Evolutionary conservation across 352 stramenopile species (phyloP), one percentile per base, ranked within the genome.

Genomic region (Phytophthora tubulina): DNA sequence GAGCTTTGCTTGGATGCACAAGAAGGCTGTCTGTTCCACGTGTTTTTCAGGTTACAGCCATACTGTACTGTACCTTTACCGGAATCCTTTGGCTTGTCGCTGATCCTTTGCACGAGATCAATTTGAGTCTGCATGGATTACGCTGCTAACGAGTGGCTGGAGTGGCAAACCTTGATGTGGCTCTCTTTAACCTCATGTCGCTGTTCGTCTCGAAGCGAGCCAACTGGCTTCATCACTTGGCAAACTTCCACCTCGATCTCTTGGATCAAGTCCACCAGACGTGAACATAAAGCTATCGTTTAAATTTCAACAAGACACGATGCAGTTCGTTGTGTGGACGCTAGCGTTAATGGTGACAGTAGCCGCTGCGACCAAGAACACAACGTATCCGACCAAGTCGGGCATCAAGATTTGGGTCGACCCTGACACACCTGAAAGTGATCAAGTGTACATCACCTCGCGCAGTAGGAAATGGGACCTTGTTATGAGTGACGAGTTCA

Each of bases 401-500:
- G 80, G 82, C 35, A 67, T 90, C 36, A 64, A 63, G 17, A 56
- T 70, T 7, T 90, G 76, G 80, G 73, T 90, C n/a, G 82, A 90
- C 59, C 70, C 72, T 3, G 80, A 57, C 4, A 89, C 82, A 6
- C 82, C 82, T 1, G 32, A 63, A 14, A 56, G 75, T 10, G 39
- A 63, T 6, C 69, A 76, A 7, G 52, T 31, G 31, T 87, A 86
- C 70, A 72, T 44, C 4, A 83, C 53, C 10, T 85, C 78, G 4
- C 81, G 81, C 13, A 75, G 82, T 9, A 11, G 54, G 1, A 64
- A 54, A 46, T 92, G 82, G 79, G 60, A 91, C 15, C 70, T 97
- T 3, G 82, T 96, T 32, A 98, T 98, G 89, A 98, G 90, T 35
- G 95, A 99, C 80, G 95, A 99, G 76, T 99, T 99, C 75, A 91